Percentiles rank a stretch among this genome's conserved stretches.
These are phyloP conservation scores for Erysiphe pulchra DNA, from an alignment of 2,329 filamentous ascomycete genomes.

Conservation along the genomic window DNA sequence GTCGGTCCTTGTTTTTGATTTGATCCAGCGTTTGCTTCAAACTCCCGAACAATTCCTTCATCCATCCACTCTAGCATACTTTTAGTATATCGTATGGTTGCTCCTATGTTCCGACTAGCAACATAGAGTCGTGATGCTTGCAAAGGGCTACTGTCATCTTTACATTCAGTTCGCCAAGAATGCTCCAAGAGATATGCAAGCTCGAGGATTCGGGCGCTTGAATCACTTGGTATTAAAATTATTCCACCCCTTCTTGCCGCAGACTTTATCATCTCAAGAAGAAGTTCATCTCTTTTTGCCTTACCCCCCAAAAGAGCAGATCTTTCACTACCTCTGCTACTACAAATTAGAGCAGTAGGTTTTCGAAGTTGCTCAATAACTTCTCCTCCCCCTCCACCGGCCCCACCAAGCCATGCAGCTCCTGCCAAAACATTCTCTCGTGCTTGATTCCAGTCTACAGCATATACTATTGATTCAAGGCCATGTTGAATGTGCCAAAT, in stretches of 20 bases:
- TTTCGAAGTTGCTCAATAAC: constrained; percentile 85
- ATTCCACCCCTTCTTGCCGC: constrained; percentile 66
- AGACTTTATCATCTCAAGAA: constrained; percentile 58
- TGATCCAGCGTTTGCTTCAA: constrained; percentile 36
- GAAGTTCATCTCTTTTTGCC: constrained; percentile 59
- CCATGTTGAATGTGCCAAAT: constrained; percentile 98
- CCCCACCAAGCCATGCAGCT: constrained; percentile 75
- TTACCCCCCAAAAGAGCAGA: constrained; percentile 45
- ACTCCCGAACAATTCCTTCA: constrained; percentile 76
- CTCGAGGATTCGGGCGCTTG: constrained; percentile 80
- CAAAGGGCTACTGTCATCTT: constrained; percentile 24
- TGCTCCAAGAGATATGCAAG: constrained; percentile 80
- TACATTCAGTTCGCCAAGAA: constrained; percentile 50
- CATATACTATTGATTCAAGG: constrained; percentile 89
- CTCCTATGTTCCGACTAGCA: constrained; percentile 63
- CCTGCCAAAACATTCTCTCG: constrained; percentile 84
- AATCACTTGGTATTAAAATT: constrained; percentile 82
- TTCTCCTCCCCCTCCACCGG: constrained; percentile 56
- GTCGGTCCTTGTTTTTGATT: constrained; percentile 14
- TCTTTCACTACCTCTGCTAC: constrained; percentile 53
- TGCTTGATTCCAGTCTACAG: constrained; percentile 96
- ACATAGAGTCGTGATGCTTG: constrained; percentile 43
- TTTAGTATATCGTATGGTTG: constrained; percentile 70
- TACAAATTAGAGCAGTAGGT: constrained; percentile 82
- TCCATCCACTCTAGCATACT: constrained; percentile 99